Base-by-base conservation (phyloP, 2,329 filamentous ascomycete genomes). In the Aureobasidium sp. region DNA sequence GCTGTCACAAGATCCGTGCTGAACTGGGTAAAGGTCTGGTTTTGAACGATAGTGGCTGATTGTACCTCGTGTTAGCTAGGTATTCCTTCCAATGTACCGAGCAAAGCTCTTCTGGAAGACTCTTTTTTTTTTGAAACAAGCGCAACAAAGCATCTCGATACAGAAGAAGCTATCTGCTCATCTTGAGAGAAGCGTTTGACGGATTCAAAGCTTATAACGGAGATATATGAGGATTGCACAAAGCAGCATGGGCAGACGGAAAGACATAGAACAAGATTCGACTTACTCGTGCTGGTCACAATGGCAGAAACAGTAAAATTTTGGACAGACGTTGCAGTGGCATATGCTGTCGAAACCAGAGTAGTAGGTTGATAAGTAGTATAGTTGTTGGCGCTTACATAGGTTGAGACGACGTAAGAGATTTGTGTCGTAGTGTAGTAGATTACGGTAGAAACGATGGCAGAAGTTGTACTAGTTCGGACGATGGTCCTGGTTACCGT, bases 241-340 rank as follows among this genome's bases (percentile, higher is more conserved):
- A 33, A 33, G 31, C 9, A 33, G 8, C 9, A 33, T 9, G 9
- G 31, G 31, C 5, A n/a, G 8, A 27, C 8, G 5, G 12, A n/a
- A 14, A 29, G 11, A 5, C 1, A 2, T n/a, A 17, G 5, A 11
- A n/a, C 8, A 45, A 44, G 5, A 11, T 3, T 45, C n/a, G 1
- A 57, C 54, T 58, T 48, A 58, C 54, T 58, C 15, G 40, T 58
- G 42, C 42, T 47, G 31, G 53, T 57, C 17, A 57, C 53, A 31
- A 57, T 22, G 6, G 56, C 56, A 35, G 56, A 59, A 17, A 59
- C 42, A 5, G 56, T 59, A 2, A 49, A 19, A 6, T 47, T 59
- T 4, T 33, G 56, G 9, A 27, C 6, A 9, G 56, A 35, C 2
- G 57, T 60, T 15, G 31, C 57, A 12, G 57, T 60, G 7, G 39